Evolutionary conservation across 2,329 filamentous ascomycete genomes (phyloP), one percentile per base, ranked within the genome.

Genomic region (Penicillium verrucosum): DNA sequence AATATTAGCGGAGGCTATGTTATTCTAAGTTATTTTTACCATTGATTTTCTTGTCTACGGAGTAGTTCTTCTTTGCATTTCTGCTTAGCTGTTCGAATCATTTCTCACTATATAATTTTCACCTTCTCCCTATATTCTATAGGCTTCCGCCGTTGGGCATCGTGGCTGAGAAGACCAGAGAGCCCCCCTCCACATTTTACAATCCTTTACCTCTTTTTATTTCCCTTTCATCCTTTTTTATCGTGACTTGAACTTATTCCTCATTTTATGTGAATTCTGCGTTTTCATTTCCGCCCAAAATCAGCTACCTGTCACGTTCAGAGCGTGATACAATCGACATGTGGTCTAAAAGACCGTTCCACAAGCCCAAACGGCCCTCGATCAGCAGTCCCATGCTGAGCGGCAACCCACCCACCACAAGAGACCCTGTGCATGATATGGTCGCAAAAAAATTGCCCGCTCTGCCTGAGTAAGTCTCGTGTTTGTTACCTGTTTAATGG

Each of bases 321-420:
- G 44, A 54, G 21, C 43, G 52, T 50, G 45, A 50, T 9, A 29
- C 58, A 41, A 60, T 50, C 66, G 74, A 58, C n/a, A 83, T 85
- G 82, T 84, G 81, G 81, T 81, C 82, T 68, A 80, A 80, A 65
- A 69, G 65, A 41, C 60, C 65, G 7, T 82, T 65, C 73, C 79
- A 69, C 74, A 77, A 67, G 63, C 75, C 76, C 61, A 78, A 70
- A 67, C 76, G 78, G 56, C 76, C 74, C n/a, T 51, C 40, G 18
- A 78, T 78, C 61, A 74, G 76, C 54, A 76, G 75, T 64, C 77
- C 79, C 34, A 75, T 77, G 43, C 70, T 79, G 51, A 73, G 78
- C 65, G 78, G 75, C 25, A 75, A 78, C 60, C 69, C 73, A 47
- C 70, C 72, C 49, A 69, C 73, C 49, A 66, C 69, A 43, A 70